phyloP scores from a whole-genome alignment of 1,284 basidiomycete species.

The Crepidotus sp. region DNA sequence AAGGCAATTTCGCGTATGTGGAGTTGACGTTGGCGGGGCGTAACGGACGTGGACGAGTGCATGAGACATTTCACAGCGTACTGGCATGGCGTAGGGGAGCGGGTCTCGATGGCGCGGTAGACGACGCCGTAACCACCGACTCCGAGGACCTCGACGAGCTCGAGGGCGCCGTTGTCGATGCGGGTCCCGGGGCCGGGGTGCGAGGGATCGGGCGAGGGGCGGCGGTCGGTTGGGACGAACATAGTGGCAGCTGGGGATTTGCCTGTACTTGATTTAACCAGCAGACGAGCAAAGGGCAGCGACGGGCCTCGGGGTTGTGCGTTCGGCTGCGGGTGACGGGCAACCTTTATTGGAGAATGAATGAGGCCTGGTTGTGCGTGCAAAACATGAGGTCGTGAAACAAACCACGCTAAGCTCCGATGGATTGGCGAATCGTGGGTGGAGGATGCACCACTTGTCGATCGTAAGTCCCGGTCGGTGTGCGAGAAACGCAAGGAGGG shows the following conservation, averaged over 20 bases:
- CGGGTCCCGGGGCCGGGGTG: slow-evolving; percentile 66
- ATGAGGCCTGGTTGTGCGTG: slow-evolving; percentile 42
- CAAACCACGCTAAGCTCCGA: slow-evolving; percentile 20
- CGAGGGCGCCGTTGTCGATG: slow-evolving; percentile 76
- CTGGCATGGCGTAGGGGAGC: slow-evolving; percentile 42
- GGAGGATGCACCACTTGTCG: slow-evolving; percentile 14
- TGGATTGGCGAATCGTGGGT: slow-evolving; percentile 18
- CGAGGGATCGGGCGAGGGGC: slow-evolving; percentile 21
- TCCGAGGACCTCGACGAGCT: slow-evolving; percentile 86
- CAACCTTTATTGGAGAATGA: slow-evolving; percentile 36
- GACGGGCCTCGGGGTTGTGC: slow-evolving; percentile 22
- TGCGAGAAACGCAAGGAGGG: slow-evolving; percentile 16
- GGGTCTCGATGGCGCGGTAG: slow-evolving; percentile 76
- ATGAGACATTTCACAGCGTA: slow-evolving; percentile 91
- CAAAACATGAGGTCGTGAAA: slow-evolving; percentile 49
- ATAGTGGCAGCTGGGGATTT: slow-evolving; percentile 6
- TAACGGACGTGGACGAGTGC: slow-evolving; percentile 44
- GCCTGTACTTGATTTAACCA: background rate
- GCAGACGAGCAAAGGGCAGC: slow-evolving; percentile 15
- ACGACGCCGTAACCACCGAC: slow-evolving; percentile 95
- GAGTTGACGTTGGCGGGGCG: slow-evolving; percentile 58
- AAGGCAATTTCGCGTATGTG: slow-evolving; percentile 79
- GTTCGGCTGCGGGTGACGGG: slow-evolving; percentile 24
- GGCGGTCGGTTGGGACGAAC: slow-evolving; percentile 15
- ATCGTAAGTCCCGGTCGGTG: slow-evolving; percentile 12